Conservation (phyloP, 129 eudicot species). For the Helianthus tuberosus region DNA sequence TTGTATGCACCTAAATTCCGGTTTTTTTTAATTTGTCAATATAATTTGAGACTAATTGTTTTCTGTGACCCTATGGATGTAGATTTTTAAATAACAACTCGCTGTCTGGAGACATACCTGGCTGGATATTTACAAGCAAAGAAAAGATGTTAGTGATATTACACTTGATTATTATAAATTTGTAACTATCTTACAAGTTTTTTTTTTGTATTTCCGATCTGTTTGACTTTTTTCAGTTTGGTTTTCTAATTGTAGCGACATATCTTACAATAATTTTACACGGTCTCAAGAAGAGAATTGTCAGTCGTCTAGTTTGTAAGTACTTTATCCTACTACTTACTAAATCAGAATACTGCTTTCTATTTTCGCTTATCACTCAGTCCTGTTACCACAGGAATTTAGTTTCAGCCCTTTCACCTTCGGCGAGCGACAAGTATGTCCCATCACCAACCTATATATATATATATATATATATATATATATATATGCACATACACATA, state of each 20-base stretch:
- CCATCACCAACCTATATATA: slow-evolving; percentile 9
- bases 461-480: too few relatives aligned
- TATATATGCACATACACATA: too few relatives aligned
- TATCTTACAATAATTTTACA: slow-evolving; percentile 81
- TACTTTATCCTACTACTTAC: not conserved
- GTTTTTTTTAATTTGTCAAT: not conserved
- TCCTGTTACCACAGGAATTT: slow-evolving; percentile 55
- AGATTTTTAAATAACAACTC: slow-evolving; percentile 67
- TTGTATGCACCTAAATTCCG: slow-evolving; percentile 49
- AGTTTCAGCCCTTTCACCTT: slow-evolving; percentile 60
- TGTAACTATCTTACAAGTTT: not conserved
- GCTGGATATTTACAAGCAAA: slow-evolving; percentile 42
- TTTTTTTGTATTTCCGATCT: not conserved
- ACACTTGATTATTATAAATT: not conserved
- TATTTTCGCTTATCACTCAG: slow-evolving; percentile 15
- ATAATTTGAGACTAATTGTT: not conserved
- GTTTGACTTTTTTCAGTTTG: not conserved
- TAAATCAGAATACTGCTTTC: not conserved
- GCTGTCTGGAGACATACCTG: slow-evolving; percentile 61
- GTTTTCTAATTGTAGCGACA: slow-evolving; percentile 46
- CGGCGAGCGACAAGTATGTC: slow-evolving; percentile 53
- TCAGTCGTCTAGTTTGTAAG: slow-evolving; percentile 61
- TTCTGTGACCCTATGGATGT: slow-evolving; percentile 20
- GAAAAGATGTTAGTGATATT: slow-evolving; percentile 42
- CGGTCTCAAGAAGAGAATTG: slow-evolving; percentile 30